A percentile compares a stretch with the other conserved stretches of the same genome.
These are phyloP conservation scores for Eucalyptus melliodora DNA, from an alignment of 345 rosid species.

Conservation along the genomic window DNA sequence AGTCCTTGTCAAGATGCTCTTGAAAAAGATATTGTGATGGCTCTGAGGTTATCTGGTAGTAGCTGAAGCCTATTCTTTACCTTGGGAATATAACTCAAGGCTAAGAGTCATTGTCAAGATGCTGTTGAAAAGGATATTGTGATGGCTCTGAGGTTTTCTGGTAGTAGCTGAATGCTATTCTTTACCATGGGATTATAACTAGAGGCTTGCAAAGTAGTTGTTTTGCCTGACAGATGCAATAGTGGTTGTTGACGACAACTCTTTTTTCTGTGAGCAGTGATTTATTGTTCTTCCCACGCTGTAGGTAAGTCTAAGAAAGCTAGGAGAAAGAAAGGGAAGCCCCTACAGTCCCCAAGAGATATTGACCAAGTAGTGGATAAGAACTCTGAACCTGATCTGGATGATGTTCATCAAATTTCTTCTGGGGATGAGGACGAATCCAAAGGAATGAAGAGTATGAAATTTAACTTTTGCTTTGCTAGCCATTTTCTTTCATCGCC, in stretches of 20 bases:
- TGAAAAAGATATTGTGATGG: not conserved
- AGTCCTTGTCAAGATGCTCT: not conserved
- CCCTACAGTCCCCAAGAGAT: not conserved
- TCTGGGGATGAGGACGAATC: conserved; percentile 66
- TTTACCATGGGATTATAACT: not conserved
- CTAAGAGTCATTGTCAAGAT: not conserved
- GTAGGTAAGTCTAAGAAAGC: conserved; percentile 21
- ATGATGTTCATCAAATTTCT: conserved; percentile 45
- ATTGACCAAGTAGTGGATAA: conserved; percentile 1
- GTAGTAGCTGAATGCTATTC: not conserved
- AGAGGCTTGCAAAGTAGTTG: not conserved
- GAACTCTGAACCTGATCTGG: conserved; percentile 5
- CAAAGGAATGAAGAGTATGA: conserved; percentile 73
- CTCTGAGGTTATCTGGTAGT: not conserved
- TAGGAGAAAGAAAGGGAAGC: conserved; percentile 14
- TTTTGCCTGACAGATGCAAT: not conserved
- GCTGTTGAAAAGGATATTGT: not conserved
- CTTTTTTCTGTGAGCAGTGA: not conserved
- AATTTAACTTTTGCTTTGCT: not conserved
- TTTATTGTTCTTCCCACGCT: not conserved
- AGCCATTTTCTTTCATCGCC: not conserved
- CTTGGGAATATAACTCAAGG: not conserved
- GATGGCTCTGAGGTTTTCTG: not conserved
- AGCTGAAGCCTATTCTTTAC: not conserved
- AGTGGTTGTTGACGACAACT: not conserved